These are phyloP conservation scores for Scedosporium boydii DNA, from an alignment of 2,329 filamentous ascomycete species.

Conservation along the genomic window DNA sequence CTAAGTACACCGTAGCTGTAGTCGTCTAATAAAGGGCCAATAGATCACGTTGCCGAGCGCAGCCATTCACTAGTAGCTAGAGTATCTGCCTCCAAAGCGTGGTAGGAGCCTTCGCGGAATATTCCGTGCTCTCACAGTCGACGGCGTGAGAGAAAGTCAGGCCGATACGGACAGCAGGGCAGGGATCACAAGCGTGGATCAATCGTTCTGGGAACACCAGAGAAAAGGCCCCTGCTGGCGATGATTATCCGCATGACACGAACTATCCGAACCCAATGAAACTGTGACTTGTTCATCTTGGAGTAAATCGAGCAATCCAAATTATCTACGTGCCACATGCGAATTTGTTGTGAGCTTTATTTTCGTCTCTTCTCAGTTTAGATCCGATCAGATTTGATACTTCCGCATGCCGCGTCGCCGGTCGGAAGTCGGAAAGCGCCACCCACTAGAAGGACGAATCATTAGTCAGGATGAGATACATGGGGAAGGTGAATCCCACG, in stretches of 20 bases:
- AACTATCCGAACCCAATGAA: background rate
- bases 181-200: background rate
- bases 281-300: background rate
- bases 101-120: too few relatives aligned
- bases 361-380: too few relatives aligned
- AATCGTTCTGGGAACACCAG: background rate
- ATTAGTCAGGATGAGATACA: background rate
- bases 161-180: background rate
- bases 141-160: background rate
- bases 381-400: too few relatives aligned
- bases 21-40: too few relatives aligned
- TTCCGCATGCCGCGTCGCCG: too few relatives aligned
- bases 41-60: too few relatives aligned
- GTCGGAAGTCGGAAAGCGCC: background rate
- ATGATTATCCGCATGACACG: slow-evolving; percentile 1
- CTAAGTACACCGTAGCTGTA: too few relatives aligned
- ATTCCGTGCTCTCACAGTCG: too few relatives aligned
- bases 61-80: too few relatives aligned
- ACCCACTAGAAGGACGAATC: background rate
- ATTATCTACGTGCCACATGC: background rate
- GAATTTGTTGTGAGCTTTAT: too few relatives aligned
- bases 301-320: background rate
- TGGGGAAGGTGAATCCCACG: background rate
- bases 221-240: background rate
- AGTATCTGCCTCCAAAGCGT: too few relatives aligned